Percentiles rank a stretch among this genome's conserved stretches.
Evolutionary conservation across 129 eudicot species (phyloP).

Genomic region (Cynara cardunculus): DNA sequence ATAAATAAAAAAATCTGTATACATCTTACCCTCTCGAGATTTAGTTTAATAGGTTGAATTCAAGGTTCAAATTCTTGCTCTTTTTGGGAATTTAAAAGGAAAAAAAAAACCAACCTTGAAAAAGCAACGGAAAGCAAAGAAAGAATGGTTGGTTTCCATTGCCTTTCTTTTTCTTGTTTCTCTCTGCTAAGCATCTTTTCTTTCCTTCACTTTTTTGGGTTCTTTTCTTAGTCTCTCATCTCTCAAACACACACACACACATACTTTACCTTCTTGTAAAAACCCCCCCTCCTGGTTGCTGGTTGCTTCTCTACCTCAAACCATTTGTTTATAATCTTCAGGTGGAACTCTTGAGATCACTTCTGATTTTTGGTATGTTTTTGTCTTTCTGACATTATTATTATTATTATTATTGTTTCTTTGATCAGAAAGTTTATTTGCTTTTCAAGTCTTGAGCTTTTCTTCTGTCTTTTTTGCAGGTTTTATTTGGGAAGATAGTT

Average conservation of each 20-base stretch:
- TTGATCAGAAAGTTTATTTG: conserved; percentile 50
- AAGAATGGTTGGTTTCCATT: conserved; percentile 39
- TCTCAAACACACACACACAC: conserved; percentile 25
- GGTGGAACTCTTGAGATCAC: conserved; percentile 32
- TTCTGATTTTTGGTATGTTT: conserved; percentile 17
- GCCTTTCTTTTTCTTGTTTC: conserved; percentile 45
- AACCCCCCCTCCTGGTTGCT: neutral
- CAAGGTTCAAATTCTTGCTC: conserved; percentile 12
- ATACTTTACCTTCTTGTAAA: conserved; percentile 22
- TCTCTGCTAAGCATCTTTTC: conserved; percentile 83
- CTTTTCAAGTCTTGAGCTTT: conserved; percentile 32
- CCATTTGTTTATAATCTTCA: conserved; percentile 39
- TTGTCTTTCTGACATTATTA: conserved; percentile 29
- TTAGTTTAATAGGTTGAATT: too few relatives aligned
- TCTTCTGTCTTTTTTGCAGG: conserved; percentile 18
- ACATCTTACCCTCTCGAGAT: too few relatives aligned
- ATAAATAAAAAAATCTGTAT: too few relatives aligned
- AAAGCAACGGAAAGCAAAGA: conserved; percentile 25
- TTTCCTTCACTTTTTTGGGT: conserved; percentile 45
- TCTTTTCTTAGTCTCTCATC: conserved; percentile 37
- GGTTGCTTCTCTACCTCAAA: conserved; percentile 12
- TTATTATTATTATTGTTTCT: conserved; percentile 35
- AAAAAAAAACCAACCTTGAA: conserved; percentile 3
- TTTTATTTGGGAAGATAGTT: conserved; percentile 24
- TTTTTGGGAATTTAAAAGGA: conserved; percentile 6